These are phyloP conservation scores for Penicillium sp. DNA, from an alignment of 2,329 filamentous ascomycete genomes.

Conservation along the genomic window DNA sequence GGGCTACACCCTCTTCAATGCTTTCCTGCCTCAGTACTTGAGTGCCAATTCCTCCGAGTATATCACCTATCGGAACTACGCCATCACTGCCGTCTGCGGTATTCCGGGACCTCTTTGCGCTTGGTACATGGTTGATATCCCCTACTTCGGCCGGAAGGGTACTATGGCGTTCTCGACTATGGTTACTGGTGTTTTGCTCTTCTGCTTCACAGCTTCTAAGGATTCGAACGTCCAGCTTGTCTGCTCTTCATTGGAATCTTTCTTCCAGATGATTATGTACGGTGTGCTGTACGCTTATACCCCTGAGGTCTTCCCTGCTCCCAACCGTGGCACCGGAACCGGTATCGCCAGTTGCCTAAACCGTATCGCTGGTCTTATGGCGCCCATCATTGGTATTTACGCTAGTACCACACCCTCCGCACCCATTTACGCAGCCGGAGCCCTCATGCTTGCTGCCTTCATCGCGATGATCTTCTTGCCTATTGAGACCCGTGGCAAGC, in stretches of 20 bases:
- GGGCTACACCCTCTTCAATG: conserved; percentile 87
- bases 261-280: conserved; percentile 60
- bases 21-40: conserved; percentile 86
- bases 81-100: conserved; percentile 76
- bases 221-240: conserved; percentile 54
- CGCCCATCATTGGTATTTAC: conserved; percentile 49
- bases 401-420: conserved; percentile 40
- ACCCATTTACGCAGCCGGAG: conserved; percentile 51
- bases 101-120: conserved; percentile 78
- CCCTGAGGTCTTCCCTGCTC: conserved; percentile 61
- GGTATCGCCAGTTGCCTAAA: conserved; percentile 52
- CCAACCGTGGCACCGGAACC: conserved; percentile 58
- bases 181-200: conserved; percentile 58
- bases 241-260: conserved; percentile 56
- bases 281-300: conserved; percentile 63
- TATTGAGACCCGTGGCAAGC: conserved; percentile 49
- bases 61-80: conserved; percentile 74
- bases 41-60: conserved; percentile 34
- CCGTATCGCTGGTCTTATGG: conserved; percentile 47
- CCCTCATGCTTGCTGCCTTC: conserved; percentile 45
- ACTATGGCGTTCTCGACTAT: conserved; percentile 59
- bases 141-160: conserved; percentile 63
- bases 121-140: conserved; percentile 72
- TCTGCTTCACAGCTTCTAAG: conserved; percentile 58
- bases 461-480: conserved; percentile 48